A percentile compares a stretch with the other conserved stretches of the same genome.
Conservation (phyloP, 1,284 basidiomycete genomes). For the Cystobasidium pallidum region DNA sequence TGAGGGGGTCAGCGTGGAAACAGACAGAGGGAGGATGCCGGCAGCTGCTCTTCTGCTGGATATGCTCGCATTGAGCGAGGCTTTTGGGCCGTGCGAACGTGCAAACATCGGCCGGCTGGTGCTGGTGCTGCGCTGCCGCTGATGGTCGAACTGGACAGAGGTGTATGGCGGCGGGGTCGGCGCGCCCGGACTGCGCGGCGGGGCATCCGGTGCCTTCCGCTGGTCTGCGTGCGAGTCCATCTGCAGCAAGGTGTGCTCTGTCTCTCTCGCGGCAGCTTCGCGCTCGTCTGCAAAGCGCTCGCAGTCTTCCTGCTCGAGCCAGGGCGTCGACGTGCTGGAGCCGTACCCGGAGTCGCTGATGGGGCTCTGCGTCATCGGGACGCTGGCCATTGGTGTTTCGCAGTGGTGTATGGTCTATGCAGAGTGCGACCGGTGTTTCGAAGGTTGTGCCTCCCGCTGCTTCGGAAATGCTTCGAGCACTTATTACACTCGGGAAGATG, state of each 20-base stretch:
- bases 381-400: background rate
- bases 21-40: slow-evolving; percentile 9
- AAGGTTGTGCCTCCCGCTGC: background rate
- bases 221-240: slow-evolving; percentile 7
- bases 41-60: slow-evolving; percentile 1
- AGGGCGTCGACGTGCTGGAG: slow-evolving; percentile 17
- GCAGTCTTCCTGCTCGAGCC: slow-evolving; percentile 26
- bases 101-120: slow-evolving; percentile 9
- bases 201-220: background rate
- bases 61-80: slow-evolving; percentile 21
- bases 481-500: slow-evolving; percentile 5
- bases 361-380: slow-evolving; percentile 19
- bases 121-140: too few species aligned
- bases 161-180: slow-evolving; percentile 1
- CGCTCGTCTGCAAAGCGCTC: slow-evolving; percentile 4
- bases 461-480: background rate
- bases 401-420: background rate
- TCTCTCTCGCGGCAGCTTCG: too few species aligned
- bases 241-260: slow-evolving; percentile 22
- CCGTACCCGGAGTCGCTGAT: slow-evolving; percentile 31
- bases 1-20: slow-evolving; percentile 1
- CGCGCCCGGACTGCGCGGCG: background rate
- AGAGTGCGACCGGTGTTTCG: too few species aligned
- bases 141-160: background rate
- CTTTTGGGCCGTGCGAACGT: slow-evolving; percentile 6